Percentiles rank a stretch among this genome's conserved stretches.
Conservation (phyloP, 1,284 basidiomycete genomes). For the Chalciporus sp. region DNA sequence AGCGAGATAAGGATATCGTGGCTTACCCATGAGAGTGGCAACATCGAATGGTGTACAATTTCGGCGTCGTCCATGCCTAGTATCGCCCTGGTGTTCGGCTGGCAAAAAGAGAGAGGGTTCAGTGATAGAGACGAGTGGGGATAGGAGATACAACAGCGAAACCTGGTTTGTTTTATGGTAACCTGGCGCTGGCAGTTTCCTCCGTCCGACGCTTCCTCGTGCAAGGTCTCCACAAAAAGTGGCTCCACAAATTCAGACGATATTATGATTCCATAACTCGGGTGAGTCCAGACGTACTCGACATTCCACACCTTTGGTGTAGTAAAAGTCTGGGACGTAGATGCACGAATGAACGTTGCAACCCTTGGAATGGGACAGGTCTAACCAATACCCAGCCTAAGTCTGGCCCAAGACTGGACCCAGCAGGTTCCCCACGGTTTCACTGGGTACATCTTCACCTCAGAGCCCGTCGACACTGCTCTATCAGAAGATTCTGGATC, state of each 20-base stretch:
- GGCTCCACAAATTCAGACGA: not conserved
- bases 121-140: not conserved
- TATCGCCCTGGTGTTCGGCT: not conserved
- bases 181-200: not conserved
- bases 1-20: no score
- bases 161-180: not conserved
- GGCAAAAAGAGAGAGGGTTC: not conserved
- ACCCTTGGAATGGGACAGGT: conserved; percentile 12
- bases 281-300: not conserved
- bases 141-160: not conserved
- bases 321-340: not conserved
- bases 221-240: not conserved
- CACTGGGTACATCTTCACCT: no score
- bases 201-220: not conserved
- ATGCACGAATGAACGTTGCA: conserved; percentile 4
- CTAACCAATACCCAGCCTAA: not conserved
- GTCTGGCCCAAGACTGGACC: no score
- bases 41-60: not conserved
- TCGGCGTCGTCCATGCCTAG: conserved; percentile 9
- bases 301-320: not conserved
- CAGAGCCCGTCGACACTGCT: no score
- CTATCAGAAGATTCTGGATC: no score
- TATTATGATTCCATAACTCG: no score
- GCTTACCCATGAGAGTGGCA: conserved; percentile 26
- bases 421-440: not conserved